These are phyloP conservation scores for Sophora flavescens DNA, from an alignment of 306 rosid species.

Conservation along the genomic window DNA sequence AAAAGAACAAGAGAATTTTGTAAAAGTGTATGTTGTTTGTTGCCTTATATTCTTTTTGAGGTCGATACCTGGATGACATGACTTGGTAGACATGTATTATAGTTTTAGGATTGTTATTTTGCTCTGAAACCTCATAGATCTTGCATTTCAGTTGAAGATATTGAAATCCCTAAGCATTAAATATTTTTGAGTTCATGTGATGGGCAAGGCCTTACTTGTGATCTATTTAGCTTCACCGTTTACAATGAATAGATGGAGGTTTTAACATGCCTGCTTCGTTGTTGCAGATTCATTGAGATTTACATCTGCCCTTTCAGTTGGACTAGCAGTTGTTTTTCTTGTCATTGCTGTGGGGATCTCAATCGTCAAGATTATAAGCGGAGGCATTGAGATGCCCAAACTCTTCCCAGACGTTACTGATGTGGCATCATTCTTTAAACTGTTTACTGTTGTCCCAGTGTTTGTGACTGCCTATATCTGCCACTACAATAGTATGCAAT, in stretches of 20 bases:
- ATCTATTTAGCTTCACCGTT: not conserved
- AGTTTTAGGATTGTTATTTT: conserved; percentile 28
- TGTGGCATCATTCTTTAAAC: conserved; percentile 60
- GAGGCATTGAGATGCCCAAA: conserved; percentile 81
- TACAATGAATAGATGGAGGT: conserved; percentile 35
- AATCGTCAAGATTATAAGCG: conserved; percentile 71
- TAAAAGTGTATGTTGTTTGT: not conserved
- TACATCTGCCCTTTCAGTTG: conserved; percentile 90
- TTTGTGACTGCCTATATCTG: conserved; percentile 93
- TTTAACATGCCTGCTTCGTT: conserved; percentile 45
- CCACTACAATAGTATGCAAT: conserved; percentile 83
- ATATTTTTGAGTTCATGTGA: not conserved
- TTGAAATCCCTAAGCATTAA: not conserved
- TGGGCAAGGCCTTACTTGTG: conserved; percentile 9
- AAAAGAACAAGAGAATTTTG: not conserved
- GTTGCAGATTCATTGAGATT: conserved; percentile 91
- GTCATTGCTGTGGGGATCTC: conserved; percentile 91
- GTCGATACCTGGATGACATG: not conserved
- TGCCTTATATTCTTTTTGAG: conserved; percentile 21
- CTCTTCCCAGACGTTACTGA: conserved; percentile 67
- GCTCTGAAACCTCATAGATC: not conserved
- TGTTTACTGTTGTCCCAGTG: conserved; percentile 91
- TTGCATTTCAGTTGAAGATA: conserved; percentile 34
- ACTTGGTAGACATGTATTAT: not conserved
- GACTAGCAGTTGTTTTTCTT: conserved; percentile 82